Evolutionary conservation across 495 filamentous ascomycete species (phyloP), one percentile per base, ranked within the genome.

Genomic region (Penicillium lividum): DNA sequence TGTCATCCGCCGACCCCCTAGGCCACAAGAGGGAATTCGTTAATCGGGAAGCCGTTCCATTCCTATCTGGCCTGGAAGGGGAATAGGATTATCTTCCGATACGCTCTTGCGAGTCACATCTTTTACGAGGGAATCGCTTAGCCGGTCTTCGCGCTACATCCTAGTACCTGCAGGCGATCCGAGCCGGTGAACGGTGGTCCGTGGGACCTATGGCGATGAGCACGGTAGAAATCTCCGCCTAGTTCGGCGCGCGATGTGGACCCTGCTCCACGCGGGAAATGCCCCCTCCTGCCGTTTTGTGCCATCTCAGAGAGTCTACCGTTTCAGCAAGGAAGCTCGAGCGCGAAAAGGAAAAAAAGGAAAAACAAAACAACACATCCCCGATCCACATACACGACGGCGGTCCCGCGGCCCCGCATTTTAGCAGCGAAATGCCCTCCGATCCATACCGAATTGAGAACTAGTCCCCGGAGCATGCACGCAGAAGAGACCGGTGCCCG

Each of bases 151-250:
- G 57, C 57, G 53, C 59, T 59, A 65, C 62, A 68, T 68, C 65
- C 62, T 62, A 70, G 67, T 70, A 70, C 67, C 67, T 70, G 67
- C 67, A 70, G 65, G 60, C 67, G 67, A 70, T 66, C 67, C 67
- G 67, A 70, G 50, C 67, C 67, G 67, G 60, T 70, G 67, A 70
- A 70, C 67, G 67, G 53, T 68, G 64, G 60, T 60, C 65, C 53
- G 65, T 65, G 65, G 64, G 57, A 47, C 67, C 59, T 60, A 65
- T 65, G 31, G 50, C 15, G 49, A 53, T 56, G 54, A 34, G 18
- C 38, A 25, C 62, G 67, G 67, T 44, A 59, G 53, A 61, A 60
- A 34, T 70, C 63, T 64, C 67, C 67, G 62, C 44, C 46, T 36
- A n/a, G 34, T 48, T 44, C 44, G 31, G 46, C 46, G 42, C 49